Evolutionary conservation across 1,284 basidiomycete genomes (phyloP), one percentile per base, ranked within the genome.

Genomic region (Trichosporon ovoides): DNA sequence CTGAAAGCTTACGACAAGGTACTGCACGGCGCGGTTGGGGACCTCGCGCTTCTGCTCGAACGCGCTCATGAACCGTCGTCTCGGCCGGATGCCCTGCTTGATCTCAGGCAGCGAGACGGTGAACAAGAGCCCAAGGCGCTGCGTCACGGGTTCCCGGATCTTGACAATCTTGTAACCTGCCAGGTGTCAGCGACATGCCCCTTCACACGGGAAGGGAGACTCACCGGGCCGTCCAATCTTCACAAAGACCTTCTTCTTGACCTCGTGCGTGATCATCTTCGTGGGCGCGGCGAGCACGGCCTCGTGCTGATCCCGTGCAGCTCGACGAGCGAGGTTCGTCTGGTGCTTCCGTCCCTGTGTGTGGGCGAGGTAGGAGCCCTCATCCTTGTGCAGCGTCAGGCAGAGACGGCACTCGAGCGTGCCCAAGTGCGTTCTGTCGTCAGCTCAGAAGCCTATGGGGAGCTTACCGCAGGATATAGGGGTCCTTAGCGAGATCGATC

Each of bases 271-370:
- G 7, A 62, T 84, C 6, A 75, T 71, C 73, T 87, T 85, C 4
- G 87, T 80, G n/a, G 89, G 88, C 7, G 88, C 86, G 58, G 92
- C 86, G 81, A 89, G 87, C 63, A 95, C 78, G 72, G 90, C 87
- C 71, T 98, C 93, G 74, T 97, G 95, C 54, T 91, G 89, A 80
- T 98, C 96, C 57, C 87, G 84, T 11, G 95, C 95, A 0, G 96
- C 96, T 66, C 96, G 86, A 46, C 96, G 85, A 4, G 95, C 96
- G 35, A 99, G 85, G 74, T 98, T 98, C 1, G 95, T 97, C 77
- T 98, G 96, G 73, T 98, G 96, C 77, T 98, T 99, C 80, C 98
- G 98, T 33, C 96, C 96, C 80, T 98, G 96, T 0, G 96, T 99
- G 69, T 99, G 96, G 0, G 96, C 95, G 50, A 99, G 87, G 77